phyloP scores from a whole-genome alignment of 257 asterid genomes.

The Gentiana dahurica region DNA sequence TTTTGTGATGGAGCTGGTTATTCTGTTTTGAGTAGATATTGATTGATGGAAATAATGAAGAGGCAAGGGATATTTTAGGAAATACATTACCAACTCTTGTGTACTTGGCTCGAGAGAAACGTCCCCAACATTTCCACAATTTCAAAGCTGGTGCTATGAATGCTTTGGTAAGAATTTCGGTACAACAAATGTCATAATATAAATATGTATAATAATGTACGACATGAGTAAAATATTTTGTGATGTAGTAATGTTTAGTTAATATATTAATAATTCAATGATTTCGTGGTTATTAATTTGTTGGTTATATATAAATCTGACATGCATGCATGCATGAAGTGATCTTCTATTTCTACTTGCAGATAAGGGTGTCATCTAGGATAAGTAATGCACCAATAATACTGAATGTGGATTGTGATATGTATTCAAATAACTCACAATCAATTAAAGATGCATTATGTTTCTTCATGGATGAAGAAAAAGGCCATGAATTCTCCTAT shows the following conservation, averaged over 20 bases:
- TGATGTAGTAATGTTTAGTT: too few relatives aligned
- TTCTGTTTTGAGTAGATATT: too few relatives aligned
- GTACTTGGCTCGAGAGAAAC: conserved; percentile 15
- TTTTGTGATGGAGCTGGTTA: too few relatives aligned
- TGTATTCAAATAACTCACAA: conserved; percentile 23
- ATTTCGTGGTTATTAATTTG: too few relatives aligned
- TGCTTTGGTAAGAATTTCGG: conserved; percentile 6
- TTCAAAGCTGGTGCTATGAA: conserved; percentile 19
- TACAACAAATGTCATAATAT: too few relatives aligned
- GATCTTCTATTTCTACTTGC: not conserved
- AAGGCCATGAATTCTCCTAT: conserved; percentile 8
- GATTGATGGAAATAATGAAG: conserved; percentile 5
- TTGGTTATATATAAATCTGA: too few relatives aligned
- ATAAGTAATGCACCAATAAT: conserved; percentile 22
- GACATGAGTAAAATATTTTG: too few relatives aligned
- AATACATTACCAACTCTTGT: conserved; percentile 12
- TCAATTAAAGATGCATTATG: conserved; percentile 22
- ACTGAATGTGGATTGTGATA: conserved; percentile 27
- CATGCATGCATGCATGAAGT: too few relatives aligned
- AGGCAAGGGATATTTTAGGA: conserved; percentile 6
- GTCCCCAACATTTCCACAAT: conserved; percentile 12
- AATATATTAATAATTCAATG: too few relatives aligned
- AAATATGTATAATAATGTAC: too few relatives aligned
- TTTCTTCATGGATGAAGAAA: conserved; percentile 20
- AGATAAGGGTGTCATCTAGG: conserved; percentile 28